Percentiles rank a stretch among this genome's conserved stretches.
Evolutionary conservation across 192 early-diverging fungal genomes (phyloP).

Genomic region (Mortierella antarctica): DNA sequence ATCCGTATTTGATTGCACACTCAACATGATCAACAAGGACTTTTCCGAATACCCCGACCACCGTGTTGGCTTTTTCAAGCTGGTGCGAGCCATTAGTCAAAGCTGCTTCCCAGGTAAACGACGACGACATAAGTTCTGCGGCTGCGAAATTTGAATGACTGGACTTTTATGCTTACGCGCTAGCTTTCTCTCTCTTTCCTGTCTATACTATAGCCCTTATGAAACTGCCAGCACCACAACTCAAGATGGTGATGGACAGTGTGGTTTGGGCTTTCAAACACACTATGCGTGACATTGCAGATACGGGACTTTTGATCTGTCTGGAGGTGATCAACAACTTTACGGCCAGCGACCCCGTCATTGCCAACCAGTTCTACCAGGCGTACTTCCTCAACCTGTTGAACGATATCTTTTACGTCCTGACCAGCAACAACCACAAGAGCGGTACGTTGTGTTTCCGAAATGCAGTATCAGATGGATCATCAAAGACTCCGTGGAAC

Average conservation of each 20-base stretch:
- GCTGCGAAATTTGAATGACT: background rate
- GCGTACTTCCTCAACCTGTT: constrained; percentile 91
- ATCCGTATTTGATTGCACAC: constrained; percentile 94
- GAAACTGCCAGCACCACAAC: constrained; percentile 83
- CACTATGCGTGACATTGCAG: constrained; percentile 97
- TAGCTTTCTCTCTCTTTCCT: no score
- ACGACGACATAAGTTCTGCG: background rate
- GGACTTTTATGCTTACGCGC: background rate
- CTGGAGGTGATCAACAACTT: constrained; percentile 93
- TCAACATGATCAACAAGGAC: constrained; percentile 99
- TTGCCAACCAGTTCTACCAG: constrained; percentile 91
- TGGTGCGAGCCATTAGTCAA: constrained; percentile 91
- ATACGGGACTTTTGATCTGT: constrained; percentile 88
- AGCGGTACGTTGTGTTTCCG: constrained; percentile 67
- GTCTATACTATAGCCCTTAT: constrained; percentile 72
- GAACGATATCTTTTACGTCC: constrained; percentile 96
- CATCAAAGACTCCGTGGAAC: background rate
- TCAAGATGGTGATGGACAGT: constrained; percentile 94
- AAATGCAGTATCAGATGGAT: background rate
- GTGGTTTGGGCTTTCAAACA: constrained; percentile 99
- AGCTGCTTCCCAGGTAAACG: constrained; percentile 88
- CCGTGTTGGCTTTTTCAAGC: constrained; percentile 93
- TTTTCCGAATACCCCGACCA: constrained; percentile 98
- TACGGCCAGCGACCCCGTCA: constrained; percentile 71
- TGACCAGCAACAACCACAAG: constrained; percentile 98